Evolutionary conservation across 345 rosid genomes (phyloP).

Genomic region (Citrus unshiu): DNA sequence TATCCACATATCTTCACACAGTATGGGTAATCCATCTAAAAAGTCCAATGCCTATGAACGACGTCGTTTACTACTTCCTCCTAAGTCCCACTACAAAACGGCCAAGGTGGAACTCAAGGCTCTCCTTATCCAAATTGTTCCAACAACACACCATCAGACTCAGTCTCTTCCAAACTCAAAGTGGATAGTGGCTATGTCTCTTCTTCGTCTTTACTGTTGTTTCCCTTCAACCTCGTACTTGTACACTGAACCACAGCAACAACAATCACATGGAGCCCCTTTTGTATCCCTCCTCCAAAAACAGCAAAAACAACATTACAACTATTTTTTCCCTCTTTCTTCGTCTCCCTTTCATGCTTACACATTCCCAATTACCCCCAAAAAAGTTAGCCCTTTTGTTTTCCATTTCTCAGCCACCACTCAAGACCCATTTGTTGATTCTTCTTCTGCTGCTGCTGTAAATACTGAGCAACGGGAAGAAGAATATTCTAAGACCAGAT

Average conservation of each 20-base stretch:
- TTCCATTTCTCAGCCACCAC: slow-evolving; percentile 39
- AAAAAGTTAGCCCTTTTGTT: slow-evolving; percentile 15
- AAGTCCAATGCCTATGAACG: background rate
- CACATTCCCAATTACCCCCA: slow-evolving; percentile 21
- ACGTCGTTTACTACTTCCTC: background rate
- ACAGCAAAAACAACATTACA: slow-evolving; percentile 19
- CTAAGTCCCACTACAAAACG: background rate
- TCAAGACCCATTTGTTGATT: slow-evolving; percentile 31
- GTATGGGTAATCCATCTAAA: too few relatives aligned
- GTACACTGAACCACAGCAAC: slow-evolving; percentile 4
- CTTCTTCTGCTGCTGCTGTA: slow-evolving; percentile 2
- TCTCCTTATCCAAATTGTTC: slow-evolving; percentile 29
- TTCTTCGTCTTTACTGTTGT: slow-evolving; percentile 39
- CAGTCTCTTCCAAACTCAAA: background rate
- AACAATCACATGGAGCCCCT: background rate
- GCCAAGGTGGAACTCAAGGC: background rate
- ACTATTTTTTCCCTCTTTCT: slow-evolving; percentile 7
- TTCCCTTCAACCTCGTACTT: slow-evolving; percentile 23
- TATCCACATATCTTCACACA: too few relatives aligned
- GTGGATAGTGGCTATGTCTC: slow-evolving; percentile 29
- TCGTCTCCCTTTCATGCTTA: slow-evolving; percentile 20
- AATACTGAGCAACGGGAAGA: slow-evolving; percentile 23
- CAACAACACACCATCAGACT: background rate
- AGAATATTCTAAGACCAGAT: slow-evolving; percentile 50
- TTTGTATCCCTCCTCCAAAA: slow-evolving; percentile 23